Percentiles rank a stretch among this genome's conserved stretches.
Evolutionary conservation across 441 rosid species (phyloP).

Genomic region (Theobroma grandiflorum): DNA sequence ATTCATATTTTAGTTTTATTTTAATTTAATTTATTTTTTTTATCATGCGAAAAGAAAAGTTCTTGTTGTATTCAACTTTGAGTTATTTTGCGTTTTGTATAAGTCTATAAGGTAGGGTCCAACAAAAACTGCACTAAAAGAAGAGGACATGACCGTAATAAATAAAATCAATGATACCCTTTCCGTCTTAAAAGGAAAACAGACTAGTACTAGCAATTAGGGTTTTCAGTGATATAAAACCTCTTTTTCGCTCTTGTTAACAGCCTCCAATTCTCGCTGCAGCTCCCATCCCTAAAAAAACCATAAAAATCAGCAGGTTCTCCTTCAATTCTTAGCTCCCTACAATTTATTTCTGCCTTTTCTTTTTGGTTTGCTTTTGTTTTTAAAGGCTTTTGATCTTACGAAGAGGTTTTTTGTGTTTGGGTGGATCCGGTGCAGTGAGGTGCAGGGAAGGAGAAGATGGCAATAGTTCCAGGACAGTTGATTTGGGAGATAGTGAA

Average conservation of each 20-base stretch:
- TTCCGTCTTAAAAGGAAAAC: too few relatives aligned
- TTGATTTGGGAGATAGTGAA: constrained; percentile 79
- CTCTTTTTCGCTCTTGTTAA: neutral
- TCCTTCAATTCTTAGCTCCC: neutral
- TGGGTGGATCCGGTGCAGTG: constrained; percentile 28
- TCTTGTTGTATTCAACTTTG: too few relatives aligned
- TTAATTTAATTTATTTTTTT: too few relatives aligned
- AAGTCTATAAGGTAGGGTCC: too few relatives aligned
- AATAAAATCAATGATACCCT: too few relatives aligned
- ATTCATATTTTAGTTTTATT: too few relatives aligned
- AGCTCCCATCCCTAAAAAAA: neutral
- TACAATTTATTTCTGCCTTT: neutral
- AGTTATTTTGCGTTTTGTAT: too few relatives aligned
- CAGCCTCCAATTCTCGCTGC: neutral
- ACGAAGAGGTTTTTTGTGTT: neutral
- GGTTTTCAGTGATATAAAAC: neutral
- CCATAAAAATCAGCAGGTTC: constrained; percentile 6
- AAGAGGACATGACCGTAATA: too few relatives aligned
- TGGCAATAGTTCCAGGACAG: constrained; percentile 74
- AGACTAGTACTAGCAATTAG: neutral
- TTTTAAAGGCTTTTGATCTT: constrained; percentile 26
- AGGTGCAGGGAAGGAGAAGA: constrained; percentile 37
- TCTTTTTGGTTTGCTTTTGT: neutral
- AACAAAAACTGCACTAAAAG: too few relatives aligned
- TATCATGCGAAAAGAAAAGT: too few relatives aligned